Percentiles rank a stretch among this genome's conserved stretches.
Evolutionary conservation across 495 filamentous ascomycete species (phyloP).

Genomic region (Aspergillus baeticus): DNA sequence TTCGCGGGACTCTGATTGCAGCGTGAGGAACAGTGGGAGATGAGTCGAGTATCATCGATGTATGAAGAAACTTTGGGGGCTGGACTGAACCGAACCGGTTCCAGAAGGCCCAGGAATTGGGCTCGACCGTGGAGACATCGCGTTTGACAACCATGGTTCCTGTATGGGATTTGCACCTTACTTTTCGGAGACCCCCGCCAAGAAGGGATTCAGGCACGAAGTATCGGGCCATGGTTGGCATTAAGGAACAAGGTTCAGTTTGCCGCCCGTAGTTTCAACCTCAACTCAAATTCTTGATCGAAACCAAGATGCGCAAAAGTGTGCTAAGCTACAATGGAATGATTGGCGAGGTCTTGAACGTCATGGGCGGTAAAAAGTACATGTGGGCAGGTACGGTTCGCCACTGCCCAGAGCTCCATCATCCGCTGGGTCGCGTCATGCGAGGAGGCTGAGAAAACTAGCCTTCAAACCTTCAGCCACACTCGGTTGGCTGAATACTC

Average conservation of each 20-base stretch:
- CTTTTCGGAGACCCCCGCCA: neutral
- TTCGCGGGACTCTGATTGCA: too few species aligned
- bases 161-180: neutral
- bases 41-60: too few species aligned
- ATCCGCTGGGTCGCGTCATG: neutral
- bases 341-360: neutral
- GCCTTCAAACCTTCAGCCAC: neutral
- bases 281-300: neutral
- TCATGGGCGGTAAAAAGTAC: conserved; percentile 2
- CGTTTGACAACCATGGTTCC: neutral
- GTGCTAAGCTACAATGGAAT: neutral
- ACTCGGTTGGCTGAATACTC: neutral
- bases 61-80: too few species aligned
- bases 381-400: conserved; percentile 9
- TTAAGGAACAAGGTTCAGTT: neutral
- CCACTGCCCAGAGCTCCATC: neutral
- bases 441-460: neutral
- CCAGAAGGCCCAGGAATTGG: neutral
- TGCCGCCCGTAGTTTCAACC: conserved; percentile 6
- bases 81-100: neutral
- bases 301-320: neutral
- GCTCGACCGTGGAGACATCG: neutral
- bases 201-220: neutral
- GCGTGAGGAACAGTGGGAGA: too few species aligned
- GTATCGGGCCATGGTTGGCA: neutral